Evolutionary conservation across 2,329 filamentous ascomycete genomes (phyloP), one percentile per base, ranked within the genome.

Genomic region (Fusarium cicatricum): DNA sequence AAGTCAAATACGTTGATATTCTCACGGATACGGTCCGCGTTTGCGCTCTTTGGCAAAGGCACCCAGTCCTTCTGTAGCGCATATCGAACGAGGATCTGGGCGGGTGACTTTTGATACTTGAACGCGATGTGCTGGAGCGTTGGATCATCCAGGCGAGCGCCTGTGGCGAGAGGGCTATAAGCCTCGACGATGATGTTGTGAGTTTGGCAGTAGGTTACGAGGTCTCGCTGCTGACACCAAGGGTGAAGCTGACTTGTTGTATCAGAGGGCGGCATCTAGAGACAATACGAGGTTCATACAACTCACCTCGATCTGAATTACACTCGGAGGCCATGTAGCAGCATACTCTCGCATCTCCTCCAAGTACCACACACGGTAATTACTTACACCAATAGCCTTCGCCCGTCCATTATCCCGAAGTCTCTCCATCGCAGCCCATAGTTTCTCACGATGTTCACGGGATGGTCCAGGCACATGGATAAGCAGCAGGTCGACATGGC

Each of bases 261-360:
- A 32, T 11, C 19, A 9, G n/a, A 9, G 14, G 11, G 14, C 32
- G 4, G 32, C 23, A 9, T 19, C 12, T 5, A 21, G 12, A 31
- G 12, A 19, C 23, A 23, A 31, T 19, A 33, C 28, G 5, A 31
- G 21, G 6, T 11, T 11, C 29, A 2, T 32, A 16, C 45, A 16
- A 73, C 79, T 70, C 71, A 88, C 87, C 82, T 90, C 87, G 59
- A 91, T 85, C 72, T 92, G 90, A 69, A 91, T 90, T 7, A 90
- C 86, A 39, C 85, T 82, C n/a, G 89, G 89, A 42, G 88, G 88
- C 82, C 83, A 90, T 3, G 84, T 75, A 40, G 80, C 82, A n/a
- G 87, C 87, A 71, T 85, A 88, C 23, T 73, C 71, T 71, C 85
- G 87, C 77, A 91, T 80, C 72, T 89, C 86, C 68, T 91, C 84